Conservation (phyloP, 1,139 yeast species). For the Taphrina communis region DNA sequence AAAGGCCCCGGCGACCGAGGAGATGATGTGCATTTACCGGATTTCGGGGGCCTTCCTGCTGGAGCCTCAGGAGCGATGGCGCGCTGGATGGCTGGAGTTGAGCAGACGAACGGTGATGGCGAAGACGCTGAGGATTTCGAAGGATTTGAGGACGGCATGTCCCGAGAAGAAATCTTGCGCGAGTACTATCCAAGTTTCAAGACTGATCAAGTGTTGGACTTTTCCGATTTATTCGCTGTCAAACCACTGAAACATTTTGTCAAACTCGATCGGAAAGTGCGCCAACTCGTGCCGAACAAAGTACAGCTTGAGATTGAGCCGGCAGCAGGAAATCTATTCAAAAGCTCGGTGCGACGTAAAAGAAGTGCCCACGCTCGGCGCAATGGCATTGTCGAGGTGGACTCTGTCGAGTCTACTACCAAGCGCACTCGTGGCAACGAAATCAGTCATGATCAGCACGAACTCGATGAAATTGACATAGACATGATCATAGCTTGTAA, state of each 20-base stretch:
- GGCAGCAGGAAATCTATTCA: conserved; percentile 59
- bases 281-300: conserved; percentile 66
- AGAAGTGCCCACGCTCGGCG: conserved; percentile 3
- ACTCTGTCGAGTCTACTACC: background rate
- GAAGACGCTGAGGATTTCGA: conserved; percentile 48
- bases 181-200: conserved; percentile 69
- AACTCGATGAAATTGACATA: conserved; percentile 12
- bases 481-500: conserved; percentile 31
- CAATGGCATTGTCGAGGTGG: conserved; percentile 12
- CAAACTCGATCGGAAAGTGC: conserved; percentile 60
- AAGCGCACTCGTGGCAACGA: background rate
- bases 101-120: conserved; percentile 14
- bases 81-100: conserved; percentile 48
- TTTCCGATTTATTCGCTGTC: conserved; percentile 72
- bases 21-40: conserved; percentile 25
- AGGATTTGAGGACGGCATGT: conserved; percentile 50
- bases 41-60: conserved; percentile 36
- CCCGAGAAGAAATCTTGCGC: conserved; percentile 49
- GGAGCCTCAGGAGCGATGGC: conserved; percentile 46
- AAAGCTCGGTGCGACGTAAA: conserved; percentile 42
- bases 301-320: conserved; percentile 57
- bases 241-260: conserved; percentile 62
- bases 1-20: conserved; percentile 43
- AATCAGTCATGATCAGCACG: background rate
- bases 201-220: conserved; percentile 62